Conservation (phyloP, 2,329 filamentous ascomycete genomes). For the Penicillium sp. region DNA sequence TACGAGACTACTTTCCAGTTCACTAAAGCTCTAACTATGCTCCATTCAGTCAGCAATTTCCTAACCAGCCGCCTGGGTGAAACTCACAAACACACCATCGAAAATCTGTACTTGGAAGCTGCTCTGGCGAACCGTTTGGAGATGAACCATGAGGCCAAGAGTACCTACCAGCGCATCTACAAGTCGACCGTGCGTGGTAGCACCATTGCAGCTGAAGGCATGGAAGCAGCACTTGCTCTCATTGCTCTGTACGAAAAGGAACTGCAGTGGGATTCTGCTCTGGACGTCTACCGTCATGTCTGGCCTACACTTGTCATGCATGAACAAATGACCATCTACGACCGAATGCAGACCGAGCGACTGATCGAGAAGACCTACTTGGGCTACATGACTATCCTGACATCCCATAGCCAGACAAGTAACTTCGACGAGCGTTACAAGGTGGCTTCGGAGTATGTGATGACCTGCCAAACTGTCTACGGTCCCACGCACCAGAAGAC, state of each 20-base stretch:
- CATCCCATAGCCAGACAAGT: conserved; percentile 45
- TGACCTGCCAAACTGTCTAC: conserved; percentile 48
- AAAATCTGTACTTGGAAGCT: conserved; percentile 53
- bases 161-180: conserved; percentile 54
- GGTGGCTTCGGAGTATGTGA: conserved; percentile 54
- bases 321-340: conserved; percentile 45
- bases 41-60: conserved; percentile 39
- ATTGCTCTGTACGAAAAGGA: conserved; percentile 51
- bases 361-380: conserved; percentile 52
- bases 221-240: conserved; percentile 53
- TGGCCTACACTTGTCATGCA: conserved; percentile 54
- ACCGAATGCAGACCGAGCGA: conserved; percentile 40
- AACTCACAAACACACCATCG: conserved; percentile 51
- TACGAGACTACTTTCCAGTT: conserved; percentile 44
- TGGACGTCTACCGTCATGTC: conserved; percentile 50
- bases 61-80: conserved; percentile 35
- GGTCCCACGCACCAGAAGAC: conserved; percentile 40
- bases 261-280: conserved; percentile 51
- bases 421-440: conserved; percentile 52
- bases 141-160: conserved; percentile 34
- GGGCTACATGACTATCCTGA: conserved; percentile 54
- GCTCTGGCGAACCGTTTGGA: conserved; percentile 51
- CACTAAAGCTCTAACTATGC: conserved; percentile 34
- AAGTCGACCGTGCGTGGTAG: conserved; percentile 36
- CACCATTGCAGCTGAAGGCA: conserved; percentile 43